Evolutionary conservation across 306 rosid genomes (phyloP).

Genomic region (Cyclanthera cordifolia): DNA sequence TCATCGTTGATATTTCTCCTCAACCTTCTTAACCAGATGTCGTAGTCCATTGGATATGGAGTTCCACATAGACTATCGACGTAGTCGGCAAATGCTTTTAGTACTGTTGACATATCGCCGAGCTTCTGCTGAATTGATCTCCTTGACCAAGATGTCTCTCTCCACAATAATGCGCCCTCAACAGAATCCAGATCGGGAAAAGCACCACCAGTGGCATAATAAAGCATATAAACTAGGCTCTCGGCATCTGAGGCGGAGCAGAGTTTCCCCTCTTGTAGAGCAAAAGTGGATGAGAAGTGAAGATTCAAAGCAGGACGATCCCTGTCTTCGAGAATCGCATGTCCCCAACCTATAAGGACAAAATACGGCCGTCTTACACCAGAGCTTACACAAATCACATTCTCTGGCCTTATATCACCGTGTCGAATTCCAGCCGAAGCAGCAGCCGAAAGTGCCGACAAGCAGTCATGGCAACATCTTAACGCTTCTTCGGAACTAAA

Average conservation of each 20-base stretch:
- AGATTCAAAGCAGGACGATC: constrained; percentile 95
- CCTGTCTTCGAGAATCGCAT: constrained; percentile 86
- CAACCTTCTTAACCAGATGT: constrained; percentile 86
- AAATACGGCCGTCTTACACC: constrained; percentile 48
- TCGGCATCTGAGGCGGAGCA: constrained; percentile 98
- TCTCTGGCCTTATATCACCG: constrained; percentile 90
- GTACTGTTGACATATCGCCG: constrained; percentile 71
- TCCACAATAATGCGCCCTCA: constrained; percentile 91
- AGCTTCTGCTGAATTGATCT: constrained; percentile 88
- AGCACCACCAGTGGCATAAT: constrained; percentile 63
- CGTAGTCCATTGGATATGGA: constrained; percentile 85
- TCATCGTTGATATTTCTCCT: constrained; percentile 64
- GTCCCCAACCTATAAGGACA: constrained; percentile 92
- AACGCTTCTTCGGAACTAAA: constrained; percentile 71
- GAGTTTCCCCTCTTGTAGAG: constrained; percentile 88
- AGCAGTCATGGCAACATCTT: constrained; percentile 88
- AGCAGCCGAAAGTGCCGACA: constrained; percentile 76
- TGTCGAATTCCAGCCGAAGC: constrained; percentile 78
- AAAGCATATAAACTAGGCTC: constrained; percentile 91
- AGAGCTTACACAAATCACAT: constrained; percentile 56
- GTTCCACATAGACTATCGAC: constrained; percentile 98
- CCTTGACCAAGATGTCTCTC: constrained; percentile 92
- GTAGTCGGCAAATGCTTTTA: constrained; percentile 91
- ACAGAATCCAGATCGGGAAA: constrained; percentile 81
- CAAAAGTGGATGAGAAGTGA: constrained; percentile 83